Base-by-base conservation (phyloP, 192 early-diverging fungal genomes). In the Kappamyces sp. region DNA sequence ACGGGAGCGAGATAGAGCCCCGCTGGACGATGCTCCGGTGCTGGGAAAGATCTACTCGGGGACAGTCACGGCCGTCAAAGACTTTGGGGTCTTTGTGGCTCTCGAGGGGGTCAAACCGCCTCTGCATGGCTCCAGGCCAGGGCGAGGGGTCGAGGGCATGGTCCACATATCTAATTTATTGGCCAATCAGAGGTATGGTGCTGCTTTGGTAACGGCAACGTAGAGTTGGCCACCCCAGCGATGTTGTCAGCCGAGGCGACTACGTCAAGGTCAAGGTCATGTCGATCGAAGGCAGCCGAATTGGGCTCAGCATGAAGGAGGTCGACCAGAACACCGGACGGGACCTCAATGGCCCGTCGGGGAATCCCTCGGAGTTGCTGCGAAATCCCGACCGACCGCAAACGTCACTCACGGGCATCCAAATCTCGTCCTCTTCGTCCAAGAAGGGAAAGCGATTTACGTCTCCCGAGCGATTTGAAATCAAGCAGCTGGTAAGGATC, bases 391-490 rank as follows among this genome's bases (percentile, higher is more conserved):
- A 88, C 10, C 76, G 84, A 38, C 84, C 87, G 37, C 55, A 59
- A 73, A 86, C 69, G 9, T 78, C 76, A 1, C 67, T 73, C 47
- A 63, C 66, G 52, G 66, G 68, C 39, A 69, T 73, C 3, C 73
- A 66, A 8, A 62, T 79, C 10, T 60, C 72, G 3, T 70, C 71
- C 0, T 64, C 62, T 47, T 39, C 48, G 5, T 61, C 47, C 12
- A 32, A 62, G 12, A 63, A 62, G 32, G 60, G 69, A 2, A 95
- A 99, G 67, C 84, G 97, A 1, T 77, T 97, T 59, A 87, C 92
- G 6, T 96, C 93, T 6, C 92, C 93, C 0, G 94, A 97, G 66
- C 84, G 90, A 35, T 99, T 89, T 86, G 97, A 99, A 70, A 85
- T 97, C 59, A 93, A 97, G 70, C 97, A 99, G 69, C 72, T 99